Evolutionary conservation across 352 stramenopile species (phyloP).

Genomic region (Globisporangium solare): DNA sequence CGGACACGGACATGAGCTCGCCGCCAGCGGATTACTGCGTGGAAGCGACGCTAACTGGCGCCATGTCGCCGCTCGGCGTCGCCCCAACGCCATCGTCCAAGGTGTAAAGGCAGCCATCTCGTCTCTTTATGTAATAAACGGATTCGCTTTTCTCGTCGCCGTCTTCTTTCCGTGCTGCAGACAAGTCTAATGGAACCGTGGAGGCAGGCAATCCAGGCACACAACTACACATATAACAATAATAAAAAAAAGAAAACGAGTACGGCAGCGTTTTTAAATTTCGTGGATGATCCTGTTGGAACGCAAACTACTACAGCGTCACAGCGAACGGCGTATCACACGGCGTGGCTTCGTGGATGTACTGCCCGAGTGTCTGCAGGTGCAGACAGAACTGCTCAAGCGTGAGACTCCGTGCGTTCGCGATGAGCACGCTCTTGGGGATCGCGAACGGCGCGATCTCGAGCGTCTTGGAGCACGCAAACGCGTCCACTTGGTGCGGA

Average conservation of each 20-base stretch:
- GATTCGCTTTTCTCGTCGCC: neutral
- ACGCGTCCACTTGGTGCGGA: slow-evolving; percentile 50
- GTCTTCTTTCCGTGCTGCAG: no score
- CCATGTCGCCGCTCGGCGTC: slow-evolving; percentile 12
- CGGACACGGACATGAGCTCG: neutral
- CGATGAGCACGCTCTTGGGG: slow-evolving; percentile 54
- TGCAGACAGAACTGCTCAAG: slow-evolving; percentile 57
- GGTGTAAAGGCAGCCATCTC: slow-evolving; percentile 5
- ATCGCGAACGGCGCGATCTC: slow-evolving; percentile 55
- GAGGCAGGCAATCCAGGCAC: neutral
- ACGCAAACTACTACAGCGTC: slow-evolving; percentile 24
- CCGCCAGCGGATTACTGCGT: slow-evolving; percentile 9
- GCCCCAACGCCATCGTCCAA: slow-evolving; percentile 18
- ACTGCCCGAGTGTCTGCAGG: slow-evolving; percentile 47
- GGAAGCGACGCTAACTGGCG: slow-evolving; percentile 16
- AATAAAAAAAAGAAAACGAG: no score
- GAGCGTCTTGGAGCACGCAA: slow-evolving; percentile 42
- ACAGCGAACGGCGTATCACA: slow-evolving; percentile 55
- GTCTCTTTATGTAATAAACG: neutral
- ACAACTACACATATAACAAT: no score
- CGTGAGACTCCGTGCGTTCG: slow-evolving; percentile 37
- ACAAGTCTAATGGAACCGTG: no score
- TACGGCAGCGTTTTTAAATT: neutral
- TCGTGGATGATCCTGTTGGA: neutral
- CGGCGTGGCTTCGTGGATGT: slow-evolving; percentile 43